Conservation (phyloP, 2,329 filamentous ascomycete genomes). For the Rasamsonia emersonii region DNA sequence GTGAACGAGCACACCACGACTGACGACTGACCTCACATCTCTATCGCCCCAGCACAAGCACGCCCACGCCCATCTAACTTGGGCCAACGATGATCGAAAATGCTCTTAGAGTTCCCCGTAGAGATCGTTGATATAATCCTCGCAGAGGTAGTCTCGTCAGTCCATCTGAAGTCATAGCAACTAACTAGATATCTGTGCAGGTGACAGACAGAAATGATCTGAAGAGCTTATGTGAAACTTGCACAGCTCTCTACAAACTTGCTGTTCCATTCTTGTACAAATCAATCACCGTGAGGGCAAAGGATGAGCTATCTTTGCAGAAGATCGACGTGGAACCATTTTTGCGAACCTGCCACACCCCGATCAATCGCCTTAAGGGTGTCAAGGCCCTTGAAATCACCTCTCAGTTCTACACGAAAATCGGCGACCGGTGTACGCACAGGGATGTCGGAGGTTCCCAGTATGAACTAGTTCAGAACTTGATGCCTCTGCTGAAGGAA, state of each 20-base stretch:
- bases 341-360: background rate
- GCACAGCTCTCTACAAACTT: constrained; percentile 1
- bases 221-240: constrained; percentile 3
- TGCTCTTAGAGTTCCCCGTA: background rate
- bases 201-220: background rate
- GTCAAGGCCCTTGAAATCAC: background rate
- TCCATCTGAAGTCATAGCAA: background rate
- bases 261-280: constrained; percentile 2
- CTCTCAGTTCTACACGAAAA: too few species aligned
- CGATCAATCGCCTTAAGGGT: background rate
- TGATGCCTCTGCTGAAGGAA: too few species aligned
- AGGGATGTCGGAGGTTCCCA: too few species aligned
- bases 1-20: background rate
- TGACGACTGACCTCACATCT: background rate
- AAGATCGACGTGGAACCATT: background rate
- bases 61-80: too few species aligned
- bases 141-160: background rate
- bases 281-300: background rate
- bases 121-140: background rate
- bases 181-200: constrained; percentile 1
- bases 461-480: too few species aligned
- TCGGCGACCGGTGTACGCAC: too few species aligned
- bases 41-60: too few species aligned
- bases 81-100: background rate
- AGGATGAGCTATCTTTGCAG: background rate